These are phyloP conservation scores for Gloeophyllum trabeum DNA, from an alignment of 768 basidiomycete species.

Conservation along the genomic window DNA sequence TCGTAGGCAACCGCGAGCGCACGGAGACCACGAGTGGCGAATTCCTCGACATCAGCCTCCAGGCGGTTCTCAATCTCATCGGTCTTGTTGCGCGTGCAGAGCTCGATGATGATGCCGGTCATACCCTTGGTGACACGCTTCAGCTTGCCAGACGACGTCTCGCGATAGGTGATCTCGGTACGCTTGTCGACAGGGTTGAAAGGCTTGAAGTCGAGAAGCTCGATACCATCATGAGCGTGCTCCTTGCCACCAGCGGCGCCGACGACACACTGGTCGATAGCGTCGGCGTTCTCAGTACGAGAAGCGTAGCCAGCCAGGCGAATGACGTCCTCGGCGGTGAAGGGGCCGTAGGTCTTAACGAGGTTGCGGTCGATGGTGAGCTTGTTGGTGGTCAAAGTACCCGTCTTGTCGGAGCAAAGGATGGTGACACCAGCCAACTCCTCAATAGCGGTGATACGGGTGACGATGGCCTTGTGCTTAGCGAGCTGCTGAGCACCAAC, in stretches of 20 bases:
- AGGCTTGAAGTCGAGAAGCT: constrained; percentile 96
- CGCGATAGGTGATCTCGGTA: constrained; percentile 96
- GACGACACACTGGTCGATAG: constrained; percentile 86
- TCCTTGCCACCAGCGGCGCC: constrained; percentile 59
- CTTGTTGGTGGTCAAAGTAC: constrained; percentile 98
- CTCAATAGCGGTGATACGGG: constrained; percentile 98
- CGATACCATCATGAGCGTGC: constrained; percentile 85
- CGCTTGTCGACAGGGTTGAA: constrained; percentile 99
- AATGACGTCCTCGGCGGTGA: constrained; percentile 84
- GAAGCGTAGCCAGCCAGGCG: constrained; percentile 93
- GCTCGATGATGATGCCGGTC: constrained; percentile 97
- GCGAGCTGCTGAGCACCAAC: constrained; percentile 98
- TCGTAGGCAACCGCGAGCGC: constrained; percentile 95
- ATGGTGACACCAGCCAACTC: constrained; percentile 98
- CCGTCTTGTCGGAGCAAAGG: constrained; percentile 97
- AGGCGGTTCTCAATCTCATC: constrained; percentile 84
- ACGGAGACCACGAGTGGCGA: constrained; percentile 91
- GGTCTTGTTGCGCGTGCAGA: constrained; percentile 96
- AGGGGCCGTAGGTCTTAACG: constrained; percentile 83
- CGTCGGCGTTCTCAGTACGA: constrained; percentile 98
- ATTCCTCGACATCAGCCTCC: constrained; percentile 94
- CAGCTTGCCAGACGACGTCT: constrained; percentile 88
- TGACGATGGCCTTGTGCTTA: constrained; percentile 99
- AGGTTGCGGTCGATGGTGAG: constrained; percentile 93
- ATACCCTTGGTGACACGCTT: constrained; percentile 99